Evolutionary conservation across 2,329 filamentous ascomycete species (phyloP).

Genomic region (Thelonectria blattea): DNA sequence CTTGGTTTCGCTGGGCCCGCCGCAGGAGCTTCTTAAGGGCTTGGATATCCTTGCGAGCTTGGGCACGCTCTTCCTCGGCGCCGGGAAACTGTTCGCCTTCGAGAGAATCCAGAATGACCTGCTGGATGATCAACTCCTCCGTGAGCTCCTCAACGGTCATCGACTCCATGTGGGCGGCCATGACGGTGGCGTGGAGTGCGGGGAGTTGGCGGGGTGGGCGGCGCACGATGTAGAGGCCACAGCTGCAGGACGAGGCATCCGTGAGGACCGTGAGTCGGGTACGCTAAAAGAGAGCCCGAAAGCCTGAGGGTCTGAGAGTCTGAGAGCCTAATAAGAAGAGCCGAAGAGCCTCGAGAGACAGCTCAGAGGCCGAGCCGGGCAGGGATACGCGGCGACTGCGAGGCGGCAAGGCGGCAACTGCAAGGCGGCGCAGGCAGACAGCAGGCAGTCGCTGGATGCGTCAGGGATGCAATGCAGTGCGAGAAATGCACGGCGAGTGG

Average conservation of each 20-base stretch:
- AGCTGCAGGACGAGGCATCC: slow-evolving; percentile 17
- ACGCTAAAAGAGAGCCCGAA: slow-evolving; percentile 3
- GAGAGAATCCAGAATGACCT: slow-evolving; percentile 52
- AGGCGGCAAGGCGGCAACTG: background rate
- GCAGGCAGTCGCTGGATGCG: slow-evolving; percentile 23
- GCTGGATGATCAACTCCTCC: slow-evolving; percentile 52
- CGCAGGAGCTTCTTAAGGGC: slow-evolving; percentile 42
- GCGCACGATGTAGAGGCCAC: slow-evolving; percentile 22
- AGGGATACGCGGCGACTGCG: background rate
- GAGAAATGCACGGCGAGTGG: slow-evolving; percentile 8
- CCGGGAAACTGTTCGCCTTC: slow-evolving; percentile 33
- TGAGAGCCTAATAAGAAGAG: too few relatives aligned
- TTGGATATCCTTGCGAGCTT: slow-evolving; percentile 37
- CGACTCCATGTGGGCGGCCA: slow-evolving; percentile 21
- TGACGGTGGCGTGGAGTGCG: slow-evolving; percentile 20
- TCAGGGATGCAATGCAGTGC: slow-evolving; percentile 15
- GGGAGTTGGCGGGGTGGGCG: slow-evolving; percentile 19
- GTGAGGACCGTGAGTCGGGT: slow-evolving; percentile 15
- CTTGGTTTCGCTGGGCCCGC: slow-evolving; percentile 17
- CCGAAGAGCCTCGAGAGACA: background rate
- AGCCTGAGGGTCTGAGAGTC: background rate
- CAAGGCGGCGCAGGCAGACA: background rate
- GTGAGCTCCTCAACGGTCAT: slow-evolving; percentile 39
- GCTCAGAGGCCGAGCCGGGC: slow-evolving; percentile 4
- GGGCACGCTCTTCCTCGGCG: slow-evolving; percentile 40